phyloP scores from a whole-genome alignment of 2,329 filamentous ascomycete genomes.

The Aspergillus aculeatinus region DNA sequence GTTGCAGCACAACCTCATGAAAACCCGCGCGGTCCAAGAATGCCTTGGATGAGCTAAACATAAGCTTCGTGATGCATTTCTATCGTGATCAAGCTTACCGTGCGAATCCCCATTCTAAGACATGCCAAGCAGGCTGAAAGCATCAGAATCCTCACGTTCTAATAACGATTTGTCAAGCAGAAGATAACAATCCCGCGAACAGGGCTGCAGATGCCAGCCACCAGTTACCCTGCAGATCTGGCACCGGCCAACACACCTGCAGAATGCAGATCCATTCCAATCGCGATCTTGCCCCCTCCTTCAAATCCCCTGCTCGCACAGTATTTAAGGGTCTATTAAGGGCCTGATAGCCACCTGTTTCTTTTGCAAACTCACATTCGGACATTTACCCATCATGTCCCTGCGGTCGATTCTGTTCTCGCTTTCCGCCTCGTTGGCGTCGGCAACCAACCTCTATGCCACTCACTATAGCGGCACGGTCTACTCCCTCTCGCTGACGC shows the following conservation, averaged over 20 bases:
- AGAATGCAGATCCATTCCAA: constrained; percentile 9
- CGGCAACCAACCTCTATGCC: constrained; percentile 32
- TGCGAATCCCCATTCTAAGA: background rate
- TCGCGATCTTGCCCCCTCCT: background rate
- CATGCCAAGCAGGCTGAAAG: background rate
- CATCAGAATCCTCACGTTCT: background rate
- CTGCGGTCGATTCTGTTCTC: background rate
- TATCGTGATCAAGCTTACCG: no score
- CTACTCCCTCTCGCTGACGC: constrained; percentile 31
- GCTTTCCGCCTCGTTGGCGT: constrained; percentile 1
- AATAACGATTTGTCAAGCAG: background rate
- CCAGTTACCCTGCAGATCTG: constrained; percentile 37
- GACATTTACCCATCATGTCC: constrained; percentile 1
- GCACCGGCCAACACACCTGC: background rate
- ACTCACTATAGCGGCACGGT: constrained; percentile 41
- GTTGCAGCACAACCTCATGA: no score
- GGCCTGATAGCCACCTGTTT: background rate
- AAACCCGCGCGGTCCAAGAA: no score
- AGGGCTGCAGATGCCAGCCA: background rate
- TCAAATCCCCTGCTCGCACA: background rate
- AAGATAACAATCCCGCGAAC: background rate
- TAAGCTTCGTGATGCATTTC: background rate
- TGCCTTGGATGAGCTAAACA: background rate
- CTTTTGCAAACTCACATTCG: background rate
- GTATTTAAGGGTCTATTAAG: background rate